phyloP scores from a whole-genome alignment of 305 asterid genomes.

The Stenogyne calaminthoides region DNA sequence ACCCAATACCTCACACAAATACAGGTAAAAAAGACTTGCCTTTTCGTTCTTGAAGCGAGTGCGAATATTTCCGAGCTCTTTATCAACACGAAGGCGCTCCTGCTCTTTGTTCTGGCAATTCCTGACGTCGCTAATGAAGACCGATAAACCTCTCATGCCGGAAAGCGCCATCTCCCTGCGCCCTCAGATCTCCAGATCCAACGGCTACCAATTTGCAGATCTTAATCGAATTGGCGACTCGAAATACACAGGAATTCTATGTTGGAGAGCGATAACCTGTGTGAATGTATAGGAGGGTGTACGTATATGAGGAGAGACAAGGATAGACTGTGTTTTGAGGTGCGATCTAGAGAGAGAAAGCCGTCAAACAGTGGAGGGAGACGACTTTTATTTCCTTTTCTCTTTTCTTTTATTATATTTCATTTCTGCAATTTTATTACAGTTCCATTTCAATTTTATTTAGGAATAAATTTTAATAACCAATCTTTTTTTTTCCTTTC shows the following conservation, averaged over 20 bases:
- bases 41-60: conserved; percentile 95
- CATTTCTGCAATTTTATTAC: too few species aligned
- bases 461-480: too few species aligned
- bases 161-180: conserved; percentile 84
- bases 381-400: conserved; percentile 43
- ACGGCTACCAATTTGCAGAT: conserved; percentile 33
- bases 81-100: conserved; percentile 98
- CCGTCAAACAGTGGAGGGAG: conserved; percentile 51
- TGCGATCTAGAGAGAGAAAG: conserved; percentile 56
- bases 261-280: conserved; percentile 18
- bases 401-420: not conserved
- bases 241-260: conserved; percentile 3
- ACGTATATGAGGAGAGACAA: conserved; percentile 24
- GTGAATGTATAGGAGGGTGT: not conserved
- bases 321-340: conserved; percentile 31
- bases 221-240: conserved; percentile 28
- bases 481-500: too few species aligned
- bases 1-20: not conserved
- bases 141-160: conserved; percentile 87
- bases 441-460: too few species aligned
- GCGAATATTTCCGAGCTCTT: conserved; percentile 97
- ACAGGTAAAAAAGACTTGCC: conserved; percentile 43
- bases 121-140: conserved; percentile 83
- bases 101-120: conserved; percentile 98
- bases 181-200: conserved; percentile 76